Evolutionary conservation across 352 stramenopile species (phyloP), one percentile per base, ranked within the genome.

Genomic region (Lagenidium giganteum): DNA sequence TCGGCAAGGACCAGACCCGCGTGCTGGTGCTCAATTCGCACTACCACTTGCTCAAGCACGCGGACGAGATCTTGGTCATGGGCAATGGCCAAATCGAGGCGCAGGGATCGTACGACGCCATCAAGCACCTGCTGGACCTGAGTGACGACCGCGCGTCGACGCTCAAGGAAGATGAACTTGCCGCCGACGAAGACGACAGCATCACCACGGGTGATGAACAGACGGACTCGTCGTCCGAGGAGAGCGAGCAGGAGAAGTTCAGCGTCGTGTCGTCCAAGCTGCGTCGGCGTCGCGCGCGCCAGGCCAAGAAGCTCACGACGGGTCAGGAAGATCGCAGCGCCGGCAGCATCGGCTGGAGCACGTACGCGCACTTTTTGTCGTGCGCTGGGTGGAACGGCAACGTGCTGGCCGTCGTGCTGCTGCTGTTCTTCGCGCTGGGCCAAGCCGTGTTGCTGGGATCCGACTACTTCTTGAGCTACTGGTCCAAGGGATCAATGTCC

Each of bases 21-120:
- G 55, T 97, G 35, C 61, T 96, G 8, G 90, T 94, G 5, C 93
- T 90, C 9, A 60, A 65, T n/a, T 61, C 44, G 31, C 56, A 65
- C 22, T 64, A 64, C 33, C 38, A 64, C 14, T 33, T 71, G 1
- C 54, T 75, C 8, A 44, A 50, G 24, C 29, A 69, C 7, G 65
- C 57, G 8, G 56, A 71, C 31, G 47, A 51, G n/a, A 51, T 72
- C 14, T n/a, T 72, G 22, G 58, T 72, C 13, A 13, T 72, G 11
- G 46, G 61, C 23, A 39, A 69, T 8, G 62, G 62, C 18, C 11
- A 23, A 3, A 52, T 71, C 24, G 47, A 44, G 12, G 53, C 52
- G 5, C 40, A 67, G 6, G 61, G 61, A 12, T 28, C 34, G 0
- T 71, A 56, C 20, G 22, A 39, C 4, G 53, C 52, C 5, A 56